phyloP scores from a whole-genome alignment of 768 basidiomycete genomes.

The Suillus spraguei region DNA sequence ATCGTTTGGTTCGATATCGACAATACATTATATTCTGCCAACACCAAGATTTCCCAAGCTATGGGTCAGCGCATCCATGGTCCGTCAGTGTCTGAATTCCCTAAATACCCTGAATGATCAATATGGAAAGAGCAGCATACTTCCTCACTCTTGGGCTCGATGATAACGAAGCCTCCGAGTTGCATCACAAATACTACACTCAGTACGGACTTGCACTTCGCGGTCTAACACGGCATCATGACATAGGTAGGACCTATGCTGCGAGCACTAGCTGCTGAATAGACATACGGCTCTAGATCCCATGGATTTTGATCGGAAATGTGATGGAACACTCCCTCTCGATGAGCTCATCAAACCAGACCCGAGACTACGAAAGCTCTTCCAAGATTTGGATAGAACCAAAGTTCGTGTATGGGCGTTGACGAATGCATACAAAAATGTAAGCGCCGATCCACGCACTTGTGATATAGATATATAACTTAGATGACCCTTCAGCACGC shows the following conservation, averaged over 20 bases:
- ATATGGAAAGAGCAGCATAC: conserved; percentile 52
- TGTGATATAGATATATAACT: conserved; percentile 15
- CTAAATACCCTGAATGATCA: not conserved
- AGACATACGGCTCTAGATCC: conserved; percentile 53
- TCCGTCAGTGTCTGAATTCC: conserved; percentile 28
- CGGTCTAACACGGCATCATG: conserved; percentile 74
- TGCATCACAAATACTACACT: conserved; percentile 75
- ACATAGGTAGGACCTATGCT: conserved; percentile 50
- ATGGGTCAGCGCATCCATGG: conserved; percentile 85
- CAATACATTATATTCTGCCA: conserved; percentile 84
- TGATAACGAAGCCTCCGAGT: conserved; percentile 65
- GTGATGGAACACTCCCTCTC: conserved; percentile 82
- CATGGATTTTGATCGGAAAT: conserved; percentile 81
- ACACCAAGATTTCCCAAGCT: conserved; percentile 69
- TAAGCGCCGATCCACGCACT: conserved; percentile 36
- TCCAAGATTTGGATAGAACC: conserved; percentile 76
- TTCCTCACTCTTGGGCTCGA: conserved; percentile 70
- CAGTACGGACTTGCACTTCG: conserved; percentile 84
- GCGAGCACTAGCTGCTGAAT: not conserved
- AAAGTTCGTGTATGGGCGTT: conserved; percentile 84
- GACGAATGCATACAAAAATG: conserved; percentile 82
- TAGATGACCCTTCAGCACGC: conserved; percentile 60
- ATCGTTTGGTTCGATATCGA: conserved; percentile 87
- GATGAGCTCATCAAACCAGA: conserved; percentile 77
- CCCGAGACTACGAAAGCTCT: conserved; percentile 60